phyloP scores from a whole-genome alignment of 148 eudicot genomes.

The Suaeda aralocaspica region DNA sequence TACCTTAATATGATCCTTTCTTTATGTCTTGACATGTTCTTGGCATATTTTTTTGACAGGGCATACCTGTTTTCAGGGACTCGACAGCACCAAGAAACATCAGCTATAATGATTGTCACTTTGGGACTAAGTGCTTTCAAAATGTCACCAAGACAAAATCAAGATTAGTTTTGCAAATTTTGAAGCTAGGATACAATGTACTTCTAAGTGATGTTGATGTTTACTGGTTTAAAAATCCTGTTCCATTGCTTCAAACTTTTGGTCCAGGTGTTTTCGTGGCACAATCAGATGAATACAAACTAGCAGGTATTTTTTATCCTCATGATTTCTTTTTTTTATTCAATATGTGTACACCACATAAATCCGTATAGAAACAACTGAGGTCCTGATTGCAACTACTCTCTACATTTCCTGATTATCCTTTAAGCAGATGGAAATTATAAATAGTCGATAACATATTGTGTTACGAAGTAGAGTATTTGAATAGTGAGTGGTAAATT shows the following conservation, averaged over 20 bases:
- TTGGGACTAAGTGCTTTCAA: slow-evolving; percentile 88
- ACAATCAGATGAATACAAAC: slow-evolving; percentile 87
- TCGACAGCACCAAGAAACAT: slow-evolving; percentile 65
- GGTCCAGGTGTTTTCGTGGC: slow-evolving; percentile 77
- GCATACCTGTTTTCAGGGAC: slow-evolving; percentile 73
- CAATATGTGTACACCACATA: not conserved
- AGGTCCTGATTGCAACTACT: not conserved
- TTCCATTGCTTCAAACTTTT: slow-evolving; percentile 60
- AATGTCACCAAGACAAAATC: slow-evolving; percentile 90
- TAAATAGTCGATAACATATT: not conserved
- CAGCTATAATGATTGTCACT: slow-evolving; percentile 90
- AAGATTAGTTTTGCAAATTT: slow-evolving; percentile 70
- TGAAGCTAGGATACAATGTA: slow-evolving; percentile 78
- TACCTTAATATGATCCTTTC: not conserved
- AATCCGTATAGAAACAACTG: not conserved
- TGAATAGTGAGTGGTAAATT: not conserved
- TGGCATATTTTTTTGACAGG: slow-evolving; percentile 36
- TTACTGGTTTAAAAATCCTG: slow-evolving; percentile 90
- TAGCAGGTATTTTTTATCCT: slow-evolving; percentile 42
- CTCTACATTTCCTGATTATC: not conserved
- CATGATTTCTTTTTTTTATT: not conserved
- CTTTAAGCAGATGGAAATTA: not conserved
- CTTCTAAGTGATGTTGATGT: slow-evolving; percentile 91
- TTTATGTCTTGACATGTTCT: not conserved
- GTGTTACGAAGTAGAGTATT: not conserved